Percentiles rank a stretch among this genome's conserved stretches.
phyloP scores from a whole-genome alignment of 2,329 filamentous ascomycete species.

The Fusarium liriodendri region DNA sequence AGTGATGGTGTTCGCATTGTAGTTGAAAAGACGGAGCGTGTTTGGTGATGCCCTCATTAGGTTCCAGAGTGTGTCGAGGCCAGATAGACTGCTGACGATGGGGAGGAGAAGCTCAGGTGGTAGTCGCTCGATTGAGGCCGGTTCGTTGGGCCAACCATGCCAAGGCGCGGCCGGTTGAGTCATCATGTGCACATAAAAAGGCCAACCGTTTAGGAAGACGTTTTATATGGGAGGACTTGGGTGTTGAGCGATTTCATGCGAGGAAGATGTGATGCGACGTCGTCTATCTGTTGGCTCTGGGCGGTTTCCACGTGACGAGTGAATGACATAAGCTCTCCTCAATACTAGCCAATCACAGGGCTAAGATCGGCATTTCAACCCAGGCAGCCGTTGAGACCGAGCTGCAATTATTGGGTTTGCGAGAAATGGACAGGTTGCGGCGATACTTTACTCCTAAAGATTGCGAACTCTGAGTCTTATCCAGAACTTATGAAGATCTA shows the following conservation, averaged over 20 bases:
- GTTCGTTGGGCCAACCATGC: not conserved
- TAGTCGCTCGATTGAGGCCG: slow-evolving; percentile 16
- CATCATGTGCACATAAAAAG: not conserved
- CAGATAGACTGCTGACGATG: slow-evolving; percentile 16
- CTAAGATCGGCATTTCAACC: not conserved
- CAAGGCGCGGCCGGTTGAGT: not conserved
- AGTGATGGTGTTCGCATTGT: not conserved
- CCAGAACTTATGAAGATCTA: too few species aligned
- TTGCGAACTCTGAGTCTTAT: too few species aligned
- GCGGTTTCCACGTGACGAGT: not conserved
- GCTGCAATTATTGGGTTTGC: too few species aligned
- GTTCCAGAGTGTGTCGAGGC: slow-evolving; percentile 28
- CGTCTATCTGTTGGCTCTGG: not conserved
- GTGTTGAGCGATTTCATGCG: not conserved
- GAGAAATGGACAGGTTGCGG: not conserved
- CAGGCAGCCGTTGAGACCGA: too few species aligned
- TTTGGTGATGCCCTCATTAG: slow-evolving; percentile 23
- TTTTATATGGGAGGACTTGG: not conserved
- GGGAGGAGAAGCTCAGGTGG: slow-evolving; percentile 23
- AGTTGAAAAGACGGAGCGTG: slow-evolving; percentile 16
- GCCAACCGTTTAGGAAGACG: too few species aligned
- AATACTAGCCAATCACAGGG: not conserved
- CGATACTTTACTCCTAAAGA: not conserved
- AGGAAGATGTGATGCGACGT: not conserved
- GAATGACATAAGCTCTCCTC: not conserved